Base-by-base conservation (phyloP, 106 monocot species). In the Apostasia shenzhenica region DNA sequence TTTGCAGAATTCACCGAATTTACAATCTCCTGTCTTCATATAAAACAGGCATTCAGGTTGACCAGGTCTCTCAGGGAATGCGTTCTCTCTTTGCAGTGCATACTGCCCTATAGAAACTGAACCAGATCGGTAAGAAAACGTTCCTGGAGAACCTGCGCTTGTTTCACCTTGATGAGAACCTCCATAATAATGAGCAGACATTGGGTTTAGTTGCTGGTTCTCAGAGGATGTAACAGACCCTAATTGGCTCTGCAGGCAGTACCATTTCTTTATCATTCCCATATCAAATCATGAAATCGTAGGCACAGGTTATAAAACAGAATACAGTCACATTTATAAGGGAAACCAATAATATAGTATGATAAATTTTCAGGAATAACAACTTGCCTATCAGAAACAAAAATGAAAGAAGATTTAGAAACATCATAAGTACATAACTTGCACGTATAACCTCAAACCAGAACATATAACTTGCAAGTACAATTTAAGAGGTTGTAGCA, bases 1-100 rank as follows among this genome's bases (percentile, higher is more conserved):
- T 69, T 69, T 92, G 78, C 95, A 97, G 3, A 81, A 84, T 54
- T 92, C 86, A 67, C 92, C 95, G 63, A 92, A 97, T 71, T 97
- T 97, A 70, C 95, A 97, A 50, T 97, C 95, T 67, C 95, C 95
- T 46, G 95, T 97, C 69, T 97, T 97, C 95, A 97, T 89, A 70
- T 97, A 97, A 69, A 87, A 97, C 58, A 89, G 95, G 73, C 95
- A 97, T 78, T 97, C 95, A 52, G 82, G 89, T 75, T 97, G 83
- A 44, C 76, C 92, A 8, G 95, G 95, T 62, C 95, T 88, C 80
- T 97, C 95, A 45, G 95, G 95, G 77, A 92, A 97, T 67, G 89
- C 63, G 61, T 78, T 89, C 54, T 91, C 91, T 69, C 81, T 78
- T 54, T 82, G 95, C 59, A 84, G 67, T 8, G 83, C 72, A 77